Evolutionary conservation across 1,139 yeast species (phyloP).

Genomic region (Candida glucosophila): DNA sequence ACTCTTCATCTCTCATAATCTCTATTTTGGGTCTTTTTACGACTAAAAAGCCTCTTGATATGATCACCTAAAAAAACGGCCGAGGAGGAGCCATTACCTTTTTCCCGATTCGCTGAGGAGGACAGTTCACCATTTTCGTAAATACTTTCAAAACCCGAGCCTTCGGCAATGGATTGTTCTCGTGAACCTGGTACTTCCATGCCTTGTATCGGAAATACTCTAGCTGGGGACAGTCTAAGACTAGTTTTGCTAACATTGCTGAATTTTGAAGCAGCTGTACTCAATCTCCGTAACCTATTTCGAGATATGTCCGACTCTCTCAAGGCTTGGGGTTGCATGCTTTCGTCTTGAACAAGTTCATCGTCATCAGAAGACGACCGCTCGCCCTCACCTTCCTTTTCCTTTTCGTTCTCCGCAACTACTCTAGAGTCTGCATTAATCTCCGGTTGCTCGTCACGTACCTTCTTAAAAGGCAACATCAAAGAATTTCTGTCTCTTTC

Average conservation of each 20-base stretch:
- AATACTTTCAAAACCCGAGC: slow-evolving; percentile 6
- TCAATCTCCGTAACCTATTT: slow-evolving; percentile 1
- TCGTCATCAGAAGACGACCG: slow-evolving; percentile 1
- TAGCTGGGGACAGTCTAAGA: slow-evolving; percentile 49
- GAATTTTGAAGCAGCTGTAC: too few relatives aligned
- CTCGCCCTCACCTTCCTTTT: slow-evolving; percentile 5
- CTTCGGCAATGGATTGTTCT: slow-evolving; percentile 50
- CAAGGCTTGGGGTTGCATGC: background rate
- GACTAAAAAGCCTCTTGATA: background rate
- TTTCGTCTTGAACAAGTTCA: background rate
- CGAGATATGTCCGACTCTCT: too few relatives aligned
- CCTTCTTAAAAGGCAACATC: slow-evolving; percentile 57
- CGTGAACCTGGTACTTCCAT: slow-evolving; percentile 57
- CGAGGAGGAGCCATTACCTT: background rate
- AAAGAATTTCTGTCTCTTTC: slow-evolving; percentile 56
- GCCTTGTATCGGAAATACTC: slow-evolving; percentile 71
- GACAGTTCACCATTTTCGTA: background rate
- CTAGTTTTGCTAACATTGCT: too few relatives aligned
- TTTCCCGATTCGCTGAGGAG: slow-evolving; percentile 1
- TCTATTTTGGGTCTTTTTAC: background rate
- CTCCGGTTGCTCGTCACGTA: slow-evolving; percentile 74
- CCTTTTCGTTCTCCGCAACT: slow-evolving; percentile 29
- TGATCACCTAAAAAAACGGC: slow-evolving; percentile 1
- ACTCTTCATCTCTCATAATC: background rate
- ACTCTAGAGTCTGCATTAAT: slow-evolving; percentile 70